These are phyloP conservation scores for Prunus davidiana DNA, from an alignment of 306 rosid species.

Conservation along the genomic window DNA sequence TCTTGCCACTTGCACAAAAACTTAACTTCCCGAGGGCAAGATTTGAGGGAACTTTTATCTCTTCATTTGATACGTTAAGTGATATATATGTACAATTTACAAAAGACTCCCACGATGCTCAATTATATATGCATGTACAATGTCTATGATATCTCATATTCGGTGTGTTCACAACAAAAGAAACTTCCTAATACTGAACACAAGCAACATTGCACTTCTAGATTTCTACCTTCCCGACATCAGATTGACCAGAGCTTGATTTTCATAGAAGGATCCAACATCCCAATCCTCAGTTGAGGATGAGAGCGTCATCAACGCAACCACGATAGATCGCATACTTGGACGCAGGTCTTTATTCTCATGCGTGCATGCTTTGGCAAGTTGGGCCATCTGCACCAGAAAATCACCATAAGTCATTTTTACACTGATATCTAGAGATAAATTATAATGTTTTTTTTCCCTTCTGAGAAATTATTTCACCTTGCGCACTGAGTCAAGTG, in stretches of 20 bases:
- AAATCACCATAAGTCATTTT: constrained; percentile 5
- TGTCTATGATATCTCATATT: not conserved
- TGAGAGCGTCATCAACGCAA: constrained; percentile 82
- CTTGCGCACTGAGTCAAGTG: constrained; percentile 72
- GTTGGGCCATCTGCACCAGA: constrained; percentile 66
- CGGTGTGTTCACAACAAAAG: not conserved
- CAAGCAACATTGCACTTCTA: not conserved
- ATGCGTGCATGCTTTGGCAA: constrained; percentile 76
- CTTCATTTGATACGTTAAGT: not conserved
- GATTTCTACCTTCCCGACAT: constrained; percentile 81
- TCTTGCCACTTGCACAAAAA: not conserved
- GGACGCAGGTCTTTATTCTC: constrained; percentile 79
- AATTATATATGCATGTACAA: constrained; percentile 6
- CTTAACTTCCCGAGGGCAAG: not conserved
- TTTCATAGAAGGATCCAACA: constrained; percentile 60
- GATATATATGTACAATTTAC: constrained; percentile 9
- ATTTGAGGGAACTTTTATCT: not conserved
- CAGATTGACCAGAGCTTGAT: constrained; percentile 55
- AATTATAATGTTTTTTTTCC: not conserved
- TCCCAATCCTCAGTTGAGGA: constrained; percentile 82
- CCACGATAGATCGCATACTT: constrained; percentile 86
- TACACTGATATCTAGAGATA: constrained; percentile 6
- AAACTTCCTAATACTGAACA: not conserved
- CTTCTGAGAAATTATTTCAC: constrained; percentile 37
- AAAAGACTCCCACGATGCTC: constrained; percentile 3